Evolutionary conservation across 2,329 filamentous ascomycete species (phyloP), one percentile per base, ranked within the genome.

Genomic region (Neurospora crassa): DNA sequence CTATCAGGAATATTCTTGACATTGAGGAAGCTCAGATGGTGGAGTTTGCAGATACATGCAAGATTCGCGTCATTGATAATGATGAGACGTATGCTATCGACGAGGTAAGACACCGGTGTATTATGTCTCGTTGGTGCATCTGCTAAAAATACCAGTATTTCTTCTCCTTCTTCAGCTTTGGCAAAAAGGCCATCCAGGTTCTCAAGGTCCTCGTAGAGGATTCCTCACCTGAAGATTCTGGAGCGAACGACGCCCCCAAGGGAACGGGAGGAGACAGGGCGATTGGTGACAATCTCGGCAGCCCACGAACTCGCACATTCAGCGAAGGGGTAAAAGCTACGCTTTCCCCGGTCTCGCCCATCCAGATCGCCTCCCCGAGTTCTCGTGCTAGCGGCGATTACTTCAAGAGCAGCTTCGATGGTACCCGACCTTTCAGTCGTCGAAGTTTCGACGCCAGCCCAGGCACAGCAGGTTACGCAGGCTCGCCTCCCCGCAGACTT

Each of bases 1-100:
- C 94, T 0, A 92, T 97, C 69, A 87, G 90, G 72, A 97, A 97
- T 75, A 87, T 98, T 24, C 90, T 98, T 71, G 95, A 98, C 76
- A 90, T 98, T 67, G 96, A 98, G 79, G 92, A 97, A 74, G 96
- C 91, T 68, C 91, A 93, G 71, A 93, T 97, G 82, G 87, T 97
- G 70, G 93, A 96, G 74, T 94, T 97, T 79, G 93, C 94, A 29
- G 93, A 97, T 74, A 98, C 96, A 0, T 91, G 96, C 83, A 97
- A 97, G 81, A 90, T 99, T 73, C 89, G 93, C 45, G 93, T 97
- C 63, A 90, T 98, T 71, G 94, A 97, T 78, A 96, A 94, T 74
- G 93, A 96, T 74, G 95, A 97, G 80, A 96, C 93, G 0, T 98
- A 92, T 81, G 94, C 94, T 2, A 92, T 98, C 74, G 96, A 99